Percentiles rank a stretch among this genome's conserved stretches.
Evolutionary conservation across 2,329 filamentous ascomycete species (phyloP).

Genomic region (Colletotrichum echinochloae): DNA sequence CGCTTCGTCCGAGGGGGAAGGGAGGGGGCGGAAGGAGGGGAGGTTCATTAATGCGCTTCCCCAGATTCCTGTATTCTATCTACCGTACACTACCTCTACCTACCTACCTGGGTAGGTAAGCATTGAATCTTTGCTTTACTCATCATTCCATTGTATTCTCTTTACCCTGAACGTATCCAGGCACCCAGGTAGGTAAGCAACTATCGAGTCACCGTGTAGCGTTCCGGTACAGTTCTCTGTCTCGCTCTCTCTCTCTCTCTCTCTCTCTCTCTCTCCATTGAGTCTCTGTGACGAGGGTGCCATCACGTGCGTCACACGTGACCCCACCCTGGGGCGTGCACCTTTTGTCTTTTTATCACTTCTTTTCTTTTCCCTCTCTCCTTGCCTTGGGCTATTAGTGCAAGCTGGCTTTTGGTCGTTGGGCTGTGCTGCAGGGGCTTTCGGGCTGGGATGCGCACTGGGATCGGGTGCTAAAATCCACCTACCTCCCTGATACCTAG

Average conservation of each 20-base stretch:
- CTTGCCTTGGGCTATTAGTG: no score
- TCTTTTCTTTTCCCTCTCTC: no score
- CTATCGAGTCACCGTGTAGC: neutral
- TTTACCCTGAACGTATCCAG: neutral
- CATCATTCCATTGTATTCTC: neutral
- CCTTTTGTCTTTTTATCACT: slow-evolving; percentile 1
- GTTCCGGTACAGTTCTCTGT: no score
- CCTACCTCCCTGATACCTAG: no score
- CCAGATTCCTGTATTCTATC: neutral
- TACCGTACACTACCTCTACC: neutral
- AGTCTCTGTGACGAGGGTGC: neutral
- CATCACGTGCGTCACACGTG: slow-evolving; percentile 38
- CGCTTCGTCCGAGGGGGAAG: neutral
- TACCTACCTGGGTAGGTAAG: no score
- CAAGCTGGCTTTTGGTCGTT: neutral
- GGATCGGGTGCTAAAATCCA: slow-evolving; percentile 31
- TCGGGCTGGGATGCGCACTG: slow-evolving; percentile 23
- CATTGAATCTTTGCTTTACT: neutral
- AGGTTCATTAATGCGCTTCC: neutral
- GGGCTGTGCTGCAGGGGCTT: slow-evolving; percentile 30
- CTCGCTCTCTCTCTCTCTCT: neutral
- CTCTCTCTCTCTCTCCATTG: neutral
- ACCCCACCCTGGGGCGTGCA: slow-evolving; percentile 22
- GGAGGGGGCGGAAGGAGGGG: no score
- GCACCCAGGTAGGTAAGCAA: neutral